Base-by-base conservation (phyloP, 305 asterid genomes). In the Fraxinus latifolia region DNA sequence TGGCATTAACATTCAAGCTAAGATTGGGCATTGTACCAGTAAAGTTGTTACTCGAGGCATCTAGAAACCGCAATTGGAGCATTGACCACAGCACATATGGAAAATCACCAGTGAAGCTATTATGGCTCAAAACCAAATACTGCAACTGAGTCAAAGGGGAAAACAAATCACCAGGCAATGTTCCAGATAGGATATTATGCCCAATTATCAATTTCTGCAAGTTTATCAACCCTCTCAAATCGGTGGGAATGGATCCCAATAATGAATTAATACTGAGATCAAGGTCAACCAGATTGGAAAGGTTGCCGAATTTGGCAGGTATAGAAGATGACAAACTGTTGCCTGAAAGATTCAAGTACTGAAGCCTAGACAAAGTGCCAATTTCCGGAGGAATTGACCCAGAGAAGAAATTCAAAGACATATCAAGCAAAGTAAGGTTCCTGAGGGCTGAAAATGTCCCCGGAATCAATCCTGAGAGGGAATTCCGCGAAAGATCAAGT, bases 401-500 rank as follows among this genome's bases (percentile, higher is more conserved):
- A 29, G 89, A 88, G 81, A 95, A 86, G 79, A 36, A 88, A 92
- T 93, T 95, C 67, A n/a, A 78, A 21, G 98, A 95, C 87, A 93
- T 75, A 71, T 91, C 90, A 53, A 94, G 84, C 72, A 78, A 86
- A 15, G 92, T 85, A 77, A 94, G 97, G 74, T 90, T 93, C 73
- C 80, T 80, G 12, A 92, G 87, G 71, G 78, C 73, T 29, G 78
- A 53, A 73, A 93, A 82, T 2, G 86, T 19, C 79, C 37, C 77
- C 0, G 94, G 93, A 79, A 95, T 83, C 33, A 81, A 33, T 79
- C 97, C 94, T 0, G 90, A 86, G n/a, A 95, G 89, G 39, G 81
- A 72, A 85, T 95, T 93, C 12, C 65, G 79, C 1, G 99, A 92
- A 84, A 95, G 87, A 89, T 93, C 95, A 84, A 93, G 94, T 78